phyloP scores from a whole-genome alignment of 257 asterid species.

The Solanum phureja region DNA sequence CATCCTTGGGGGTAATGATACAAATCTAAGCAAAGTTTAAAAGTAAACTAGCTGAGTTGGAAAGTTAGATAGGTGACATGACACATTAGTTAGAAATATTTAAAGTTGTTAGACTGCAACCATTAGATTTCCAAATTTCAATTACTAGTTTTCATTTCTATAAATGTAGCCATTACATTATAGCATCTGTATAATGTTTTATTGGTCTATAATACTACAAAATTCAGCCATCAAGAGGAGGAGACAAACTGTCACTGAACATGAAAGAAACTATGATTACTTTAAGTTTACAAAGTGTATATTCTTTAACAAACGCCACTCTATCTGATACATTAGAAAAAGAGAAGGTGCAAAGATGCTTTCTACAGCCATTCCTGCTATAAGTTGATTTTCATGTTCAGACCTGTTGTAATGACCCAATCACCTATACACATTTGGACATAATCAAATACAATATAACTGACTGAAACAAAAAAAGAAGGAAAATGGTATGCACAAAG shows the following conservation, averaged over 20 bases:
- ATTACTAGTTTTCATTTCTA: neutral
- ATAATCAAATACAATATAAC: conserved; percentile 1
- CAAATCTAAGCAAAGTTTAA: neutral
- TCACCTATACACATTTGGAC: conserved; percentile 15
- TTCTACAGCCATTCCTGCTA: neutral
- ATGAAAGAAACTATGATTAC: too few species aligned
- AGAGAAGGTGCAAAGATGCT: conserved; percentile 4
- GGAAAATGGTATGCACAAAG: conserved; percentile 10
- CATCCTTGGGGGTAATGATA: neutral
- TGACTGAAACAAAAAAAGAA: neutral
- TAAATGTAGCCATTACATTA: neutral
- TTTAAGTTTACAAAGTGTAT: neutral
- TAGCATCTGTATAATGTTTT: neutral
- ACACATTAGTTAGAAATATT: neutral
- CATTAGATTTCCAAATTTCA: neutral
- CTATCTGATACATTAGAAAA: neutral
- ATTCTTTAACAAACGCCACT: conserved; percentile 1
- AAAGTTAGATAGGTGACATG: neutral
- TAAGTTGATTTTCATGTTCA: neutral
- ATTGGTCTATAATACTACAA: neutral
- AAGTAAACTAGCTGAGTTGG: neutral
- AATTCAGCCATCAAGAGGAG: neutral
- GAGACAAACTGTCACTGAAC: neutral
- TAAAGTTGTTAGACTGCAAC: neutral
- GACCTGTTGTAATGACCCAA: conserved; percentile 1